Evolutionary conservation across 352 stramenopile species (phyloP).

Genomic region (Globisporangium splendens): DNA sequence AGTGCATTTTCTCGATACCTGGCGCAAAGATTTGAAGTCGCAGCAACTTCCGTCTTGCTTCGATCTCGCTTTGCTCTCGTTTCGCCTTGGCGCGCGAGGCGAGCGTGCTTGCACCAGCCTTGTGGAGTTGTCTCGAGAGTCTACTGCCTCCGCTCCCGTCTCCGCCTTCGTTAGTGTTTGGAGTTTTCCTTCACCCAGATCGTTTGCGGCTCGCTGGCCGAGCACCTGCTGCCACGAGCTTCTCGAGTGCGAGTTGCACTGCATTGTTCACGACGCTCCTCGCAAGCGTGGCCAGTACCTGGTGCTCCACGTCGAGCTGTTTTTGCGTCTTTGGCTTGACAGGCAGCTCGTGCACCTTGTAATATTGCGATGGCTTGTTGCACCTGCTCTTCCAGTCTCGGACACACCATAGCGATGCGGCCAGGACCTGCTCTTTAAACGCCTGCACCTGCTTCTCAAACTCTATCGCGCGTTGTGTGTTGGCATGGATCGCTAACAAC

Average conservation of each 20-base stretch:
- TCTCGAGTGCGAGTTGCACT: constrained; percentile 31
- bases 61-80: constrained; percentile 30
- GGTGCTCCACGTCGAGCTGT: constrained; percentile 35
- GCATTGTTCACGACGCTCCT: constrained; percentile 27
- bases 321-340: constrained; percentile 33
- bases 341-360: constrained; percentile 47
- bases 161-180: neutral
- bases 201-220: constrained; percentile 1
- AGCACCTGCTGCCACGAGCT: constrained; percentile 20
- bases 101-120: constrained; percentile 1
- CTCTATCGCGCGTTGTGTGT: constrained; percentile 20
- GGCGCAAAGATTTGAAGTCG: constrained; percentile 45
- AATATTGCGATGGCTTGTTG: constrained; percentile 40
- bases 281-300: constrained; percentile 21
- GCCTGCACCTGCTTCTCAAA: constrained; percentile 40
- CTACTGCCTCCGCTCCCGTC: neutral
- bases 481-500: constrained; percentile 34
- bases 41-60: constrained; percentile 26
- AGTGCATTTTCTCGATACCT: constrained; percentile 1
- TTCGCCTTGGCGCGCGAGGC: constrained; percentile 18
- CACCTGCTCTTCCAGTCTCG: constrained; percentile 43
- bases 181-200: constrained; percentile 6
- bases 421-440: constrained; percentile 39
- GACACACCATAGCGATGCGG: constrained; percentile 59
- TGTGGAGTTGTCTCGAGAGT: neutral